Conservation (phyloP, 2,329 filamentous ascomycete genomes). For the Cladosporium austrohemisphaericum region DNA sequence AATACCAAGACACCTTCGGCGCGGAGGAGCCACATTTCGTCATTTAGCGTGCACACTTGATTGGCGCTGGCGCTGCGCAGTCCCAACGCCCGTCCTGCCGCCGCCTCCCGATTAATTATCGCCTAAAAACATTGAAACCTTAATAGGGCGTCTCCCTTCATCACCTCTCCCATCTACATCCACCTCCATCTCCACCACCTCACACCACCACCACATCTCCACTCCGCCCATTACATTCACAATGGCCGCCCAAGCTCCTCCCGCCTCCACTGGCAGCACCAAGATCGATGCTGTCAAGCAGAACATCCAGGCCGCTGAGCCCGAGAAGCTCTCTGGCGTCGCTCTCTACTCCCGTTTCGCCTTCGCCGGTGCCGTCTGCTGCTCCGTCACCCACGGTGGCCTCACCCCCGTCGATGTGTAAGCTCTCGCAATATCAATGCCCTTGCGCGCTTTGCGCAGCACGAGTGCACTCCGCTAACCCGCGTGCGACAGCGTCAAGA, state of each 20-base stretch:
- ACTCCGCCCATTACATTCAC: slow-evolving; percentile 20
- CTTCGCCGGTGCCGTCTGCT: slow-evolving; percentile 96
- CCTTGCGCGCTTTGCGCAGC: neutral
- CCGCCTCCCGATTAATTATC: neutral
- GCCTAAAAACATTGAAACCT: neutral
- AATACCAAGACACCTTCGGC: too few relatives aligned
- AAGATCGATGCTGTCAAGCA: slow-evolving; percentile 54
- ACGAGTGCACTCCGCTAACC: slow-evolving; percentile 18
- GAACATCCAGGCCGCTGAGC: slow-evolving; percentile 42
- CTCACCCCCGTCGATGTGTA: slow-evolving; percentile 99
- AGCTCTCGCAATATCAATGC: slow-evolving; percentile 42
- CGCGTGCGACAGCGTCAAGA: slow-evolving; percentile 72
- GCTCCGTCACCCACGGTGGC: slow-evolving; percentile 93
- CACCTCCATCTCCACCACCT: slow-evolving; percentile 25
- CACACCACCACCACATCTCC: slow-evolving; percentile 8
- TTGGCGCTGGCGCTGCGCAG: too few relatives aligned
- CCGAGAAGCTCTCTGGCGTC: slow-evolving; percentile 58
- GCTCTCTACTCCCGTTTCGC: slow-evolving; percentile 92
- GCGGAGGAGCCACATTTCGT: too few relatives aligned
- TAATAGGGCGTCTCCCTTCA: neutral
- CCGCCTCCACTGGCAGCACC: slow-evolving; percentile 47
- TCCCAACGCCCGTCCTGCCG: too few relatives aligned
- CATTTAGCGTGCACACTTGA: too few relatives aligned
- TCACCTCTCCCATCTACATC: neutral
- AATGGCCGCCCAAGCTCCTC: slow-evolving; percentile 40